phyloP scores from a whole-genome alignment of 805 yeast species.

The Maudiozyma serrabonitensis region DNA sequence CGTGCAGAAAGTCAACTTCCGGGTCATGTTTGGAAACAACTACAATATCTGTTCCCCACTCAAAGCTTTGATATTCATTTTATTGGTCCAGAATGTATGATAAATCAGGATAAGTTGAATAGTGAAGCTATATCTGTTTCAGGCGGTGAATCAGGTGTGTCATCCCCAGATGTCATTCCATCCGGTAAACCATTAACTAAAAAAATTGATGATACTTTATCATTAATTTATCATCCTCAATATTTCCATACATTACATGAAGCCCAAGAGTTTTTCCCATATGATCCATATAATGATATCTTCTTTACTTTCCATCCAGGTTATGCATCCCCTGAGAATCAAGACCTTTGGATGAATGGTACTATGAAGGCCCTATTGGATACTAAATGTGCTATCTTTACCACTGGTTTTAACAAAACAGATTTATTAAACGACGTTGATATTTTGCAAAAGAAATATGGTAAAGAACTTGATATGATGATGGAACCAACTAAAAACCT shows the following conservation, averaged over 20 bases:
- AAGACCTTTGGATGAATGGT: conserved; percentile 83
- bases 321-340: conserved; percentile 70
- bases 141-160: neutral
- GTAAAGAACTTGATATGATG: conserved; percentile 72
- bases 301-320: conserved; percentile 97
- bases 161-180: conserved; percentile 25
- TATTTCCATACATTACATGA: conserved; percentile 88
- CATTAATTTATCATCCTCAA: conserved; percentile 80
- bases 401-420: conserved; percentile 78
- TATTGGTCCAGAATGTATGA: conserved; percentile 90
- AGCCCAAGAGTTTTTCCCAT: conserved; percentile 92
- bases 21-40: conserved; percentile 91
- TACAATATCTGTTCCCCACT: conserved; percentile 75
- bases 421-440: conserved; percentile 64
- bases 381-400: conserved; percentile 85
- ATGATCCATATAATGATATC: conserved; percentile 90
- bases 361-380: conserved; percentile 82
- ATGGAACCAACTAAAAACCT: conserved; percentile 64
- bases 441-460: conserved; percentile 58
- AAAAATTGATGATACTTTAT: conserved; percentile 63
- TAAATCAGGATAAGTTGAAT: conserved; percentile 39
- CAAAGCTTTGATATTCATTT: conserved; percentile 80
- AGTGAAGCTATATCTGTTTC: conserved; percentile 3
- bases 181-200: conserved; percentile 49
- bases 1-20: conserved; percentile 92